phyloP scores from a whole-genome alignment of 164 flowering plant species.

The Santalum album region DNA sequence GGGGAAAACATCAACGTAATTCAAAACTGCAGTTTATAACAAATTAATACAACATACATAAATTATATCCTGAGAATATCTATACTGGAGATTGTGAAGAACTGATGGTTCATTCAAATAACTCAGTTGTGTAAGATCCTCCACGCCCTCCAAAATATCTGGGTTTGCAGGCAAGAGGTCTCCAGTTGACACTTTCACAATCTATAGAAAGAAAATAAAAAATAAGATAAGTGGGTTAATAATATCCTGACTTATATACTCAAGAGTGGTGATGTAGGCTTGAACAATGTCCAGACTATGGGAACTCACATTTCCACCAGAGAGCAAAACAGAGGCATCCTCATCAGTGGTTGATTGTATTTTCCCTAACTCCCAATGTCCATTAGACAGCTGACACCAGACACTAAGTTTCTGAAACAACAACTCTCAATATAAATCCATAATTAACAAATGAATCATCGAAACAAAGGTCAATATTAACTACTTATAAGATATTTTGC shows the following conservation, averaged over 20 bases:
- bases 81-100: constrained; percentile 65
- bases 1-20: not conserved
- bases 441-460: constrained; percentile 1
- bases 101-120: constrained; percentile 97
- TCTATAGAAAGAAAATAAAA: constrained; percentile 26
- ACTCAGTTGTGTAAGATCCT: constrained; percentile 85
- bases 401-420: constrained; percentile 71
- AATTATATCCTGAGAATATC: constrained; percentile 55
- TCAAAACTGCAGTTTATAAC: not conserved
- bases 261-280: not conserved
- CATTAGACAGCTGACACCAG: constrained; percentile 64
- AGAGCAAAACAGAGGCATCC: constrained; percentile 47
- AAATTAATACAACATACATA: constrained; percentile 48
- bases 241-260: not conserved
- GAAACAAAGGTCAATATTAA: not conserved
- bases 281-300: not conserved
- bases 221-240: not conserved
- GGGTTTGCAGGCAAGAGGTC: constrained; percentile 88
- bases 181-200: constrained; percentile 40
- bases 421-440: not conserved
- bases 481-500: too few species aligned
- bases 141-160: constrained; percentile 66
- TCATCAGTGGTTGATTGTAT: constrained; percentile 67
- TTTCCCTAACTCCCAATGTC: constrained; percentile 64
- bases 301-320: constrained; percentile 62